These are phyloP conservation scores for Tetrapisispora iriomotensis DNA, from an alignment of 805 yeast species.

Conservation along the genomic window DNA sequence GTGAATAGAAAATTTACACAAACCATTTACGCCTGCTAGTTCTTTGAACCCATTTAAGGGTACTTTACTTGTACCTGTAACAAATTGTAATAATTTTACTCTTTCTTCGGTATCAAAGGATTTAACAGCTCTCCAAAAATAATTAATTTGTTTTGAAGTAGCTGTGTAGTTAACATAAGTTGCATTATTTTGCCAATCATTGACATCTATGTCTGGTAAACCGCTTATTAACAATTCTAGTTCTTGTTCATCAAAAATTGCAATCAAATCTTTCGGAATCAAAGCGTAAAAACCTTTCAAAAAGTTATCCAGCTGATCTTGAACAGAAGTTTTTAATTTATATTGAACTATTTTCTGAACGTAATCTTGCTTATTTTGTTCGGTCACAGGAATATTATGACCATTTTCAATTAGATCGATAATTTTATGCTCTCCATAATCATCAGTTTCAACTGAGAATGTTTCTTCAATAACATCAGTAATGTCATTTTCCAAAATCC, in stretches of 20 bases:
- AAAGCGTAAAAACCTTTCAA: constrained; percentile 83
- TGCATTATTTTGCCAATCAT: constrained; percentile 89
- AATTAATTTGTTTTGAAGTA: constrained; percentile 76
- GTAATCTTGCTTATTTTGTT: constrained; percentile 82
- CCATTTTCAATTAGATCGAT: constrained; percentile 82
- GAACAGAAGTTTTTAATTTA: constrained; percentile 69
- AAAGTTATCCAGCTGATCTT: constrained; percentile 80
- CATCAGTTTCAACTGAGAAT: constrained; percentile 86
- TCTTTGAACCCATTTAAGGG: constrained; percentile 91
- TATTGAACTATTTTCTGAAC: constrained; percentile 81
- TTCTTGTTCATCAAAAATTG: constrained; percentile 92
- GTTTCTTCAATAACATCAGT: constrained; percentile 93
- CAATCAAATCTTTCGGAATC: constrained; percentile 70
- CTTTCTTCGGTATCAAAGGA: constrained; percentile 90
- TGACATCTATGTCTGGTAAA: constrained; percentile 89
- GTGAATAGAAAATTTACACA: constrained; percentile 79
- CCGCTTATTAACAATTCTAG: constrained; percentile 88
- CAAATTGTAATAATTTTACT: constrained; percentile 88
- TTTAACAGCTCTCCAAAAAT: constrained; percentile 97
- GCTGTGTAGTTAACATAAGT: constrained; percentile 72
- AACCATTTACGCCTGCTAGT: constrained; percentile 78
- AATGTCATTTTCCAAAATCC: constrained; percentile 96
- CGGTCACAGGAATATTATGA: constrained; percentile 74
- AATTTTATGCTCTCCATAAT: constrained; percentile 79
- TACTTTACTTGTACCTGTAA: constrained; percentile 94